Percentiles rank a stretch among this genome's conserved stretches.
Evolutionary conservation across 495 filamentous ascomycete species (phyloP).

Genomic region (Aspergillus nidulans): DNA sequence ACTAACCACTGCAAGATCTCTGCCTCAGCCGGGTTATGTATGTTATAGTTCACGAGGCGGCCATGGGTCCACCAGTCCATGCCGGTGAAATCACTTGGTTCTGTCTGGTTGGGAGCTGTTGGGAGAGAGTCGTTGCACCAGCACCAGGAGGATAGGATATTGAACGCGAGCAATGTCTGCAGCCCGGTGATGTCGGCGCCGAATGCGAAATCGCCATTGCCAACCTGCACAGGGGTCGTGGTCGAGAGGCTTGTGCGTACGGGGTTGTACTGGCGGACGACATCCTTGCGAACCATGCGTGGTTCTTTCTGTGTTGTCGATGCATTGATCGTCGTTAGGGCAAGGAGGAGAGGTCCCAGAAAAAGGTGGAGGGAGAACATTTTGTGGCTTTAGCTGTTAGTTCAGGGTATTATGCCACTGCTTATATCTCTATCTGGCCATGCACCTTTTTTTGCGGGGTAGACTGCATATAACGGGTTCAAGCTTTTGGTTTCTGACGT

Average conservation of each 20-base stretch:
- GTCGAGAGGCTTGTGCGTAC: slow-evolving; percentile 13
- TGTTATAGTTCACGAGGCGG: slow-evolving; percentile 17
- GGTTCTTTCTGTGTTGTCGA: not conserved
- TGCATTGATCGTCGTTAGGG: not conserved
- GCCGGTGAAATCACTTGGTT: slow-evolving; percentile 12
- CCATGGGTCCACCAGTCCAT: slow-evolving; percentile 19
- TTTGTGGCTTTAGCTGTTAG: not conserved
- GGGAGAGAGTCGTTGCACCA: not conserved
- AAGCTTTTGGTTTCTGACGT: not conserved
- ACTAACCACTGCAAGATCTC: slow-evolving; percentile 19
- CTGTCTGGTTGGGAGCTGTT: not conserved
- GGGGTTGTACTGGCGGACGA: slow-evolving; percentile 12
- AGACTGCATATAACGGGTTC: not conserved
- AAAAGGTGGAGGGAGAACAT: not conserved
- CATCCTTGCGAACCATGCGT: not conserved
- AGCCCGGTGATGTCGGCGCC: slow-evolving; percentile 20
- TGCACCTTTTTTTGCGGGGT: not conserved
- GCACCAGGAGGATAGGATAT: slow-evolving; percentile 15
- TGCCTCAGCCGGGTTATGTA: slow-evolving; percentile 12
- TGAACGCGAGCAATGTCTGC: slow-evolving; percentile 16
- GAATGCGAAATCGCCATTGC: slow-evolving; percentile 22
- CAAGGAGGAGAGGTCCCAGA: not conserved
- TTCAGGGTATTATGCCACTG: too few species aligned
- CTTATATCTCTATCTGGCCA: not conserved
- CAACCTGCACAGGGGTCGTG: slow-evolving; percentile 19